Conservation (phyloP, 192 early-diverging fungal species). For the Rhizophagus clarus region DNA sequence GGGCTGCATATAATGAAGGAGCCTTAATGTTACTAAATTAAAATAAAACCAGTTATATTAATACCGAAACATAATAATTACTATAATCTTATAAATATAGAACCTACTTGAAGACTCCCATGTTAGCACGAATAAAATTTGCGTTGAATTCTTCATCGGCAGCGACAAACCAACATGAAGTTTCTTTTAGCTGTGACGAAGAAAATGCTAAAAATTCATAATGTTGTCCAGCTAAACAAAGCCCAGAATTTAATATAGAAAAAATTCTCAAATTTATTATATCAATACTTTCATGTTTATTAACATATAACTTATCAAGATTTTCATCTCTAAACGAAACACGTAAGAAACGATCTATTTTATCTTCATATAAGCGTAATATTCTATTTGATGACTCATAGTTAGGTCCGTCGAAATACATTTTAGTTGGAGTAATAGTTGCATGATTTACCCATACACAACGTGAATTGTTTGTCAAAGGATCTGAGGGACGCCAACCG, state of each 20-base stretch:
- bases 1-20: conserved; percentile 69
- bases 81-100: neutral
- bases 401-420: conserved; percentile 62
- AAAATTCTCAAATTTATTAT: conserved; percentile 47
- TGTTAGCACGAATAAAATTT: conserved; percentile 57
- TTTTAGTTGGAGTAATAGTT: conserved; percentile 63
- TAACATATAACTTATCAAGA: conserved; percentile 39
- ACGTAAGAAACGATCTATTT: conserved; percentile 64
- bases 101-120: conserved; percentile 66
- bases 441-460: conserved; percentile 21
- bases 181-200: conserved; percentile 63
- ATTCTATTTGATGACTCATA: conserved; percentile 74
- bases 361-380: conserved; percentile 54
- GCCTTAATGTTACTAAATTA: conserved; percentile 36
- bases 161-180: conserved; percentile 64
- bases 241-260: conserved; percentile 47
- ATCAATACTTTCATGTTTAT: conserved; percentile 40
- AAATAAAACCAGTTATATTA: neutral
- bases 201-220: conserved; percentile 70
- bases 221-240: conserved; percentile 50
- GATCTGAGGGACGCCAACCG: neutral
- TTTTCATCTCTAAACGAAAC: conserved; percentile 72
- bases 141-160: conserved; percentile 47
- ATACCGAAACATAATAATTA: neutral
- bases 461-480: neutral